Conservation (phyloP, 1,284 basidiomycete genomes). For the Cutaneotrichosporon sp. region DNA sequence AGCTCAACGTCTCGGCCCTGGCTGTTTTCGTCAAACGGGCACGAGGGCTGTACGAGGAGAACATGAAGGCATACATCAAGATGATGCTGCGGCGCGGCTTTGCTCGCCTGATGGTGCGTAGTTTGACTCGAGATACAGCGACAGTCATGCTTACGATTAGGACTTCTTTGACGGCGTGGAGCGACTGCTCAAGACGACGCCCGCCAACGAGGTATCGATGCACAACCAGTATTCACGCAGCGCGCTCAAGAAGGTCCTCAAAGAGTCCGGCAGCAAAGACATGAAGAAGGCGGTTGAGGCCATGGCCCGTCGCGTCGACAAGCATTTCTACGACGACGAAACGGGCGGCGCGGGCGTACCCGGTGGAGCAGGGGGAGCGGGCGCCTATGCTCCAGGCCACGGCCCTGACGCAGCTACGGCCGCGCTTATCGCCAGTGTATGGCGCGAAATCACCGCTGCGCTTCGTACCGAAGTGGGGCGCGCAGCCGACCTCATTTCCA, state of each 20-base stretch:
- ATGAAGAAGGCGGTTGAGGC: conserved; percentile 75
- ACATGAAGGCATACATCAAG: conserved; percentile 76
- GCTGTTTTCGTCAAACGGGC: conserved; percentile 66
- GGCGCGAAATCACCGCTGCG: conserved; percentile 81
- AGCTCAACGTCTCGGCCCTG: conserved; percentile 58
- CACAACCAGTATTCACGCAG: conserved; percentile 72
- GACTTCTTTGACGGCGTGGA: conserved; percentile 94
- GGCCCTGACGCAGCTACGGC: conserved; percentile 48
- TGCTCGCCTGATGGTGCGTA: conserved; percentile 74
- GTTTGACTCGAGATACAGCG: no score
- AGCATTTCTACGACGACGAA: conserved; percentile 65
- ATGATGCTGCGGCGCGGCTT: conserved; percentile 82
- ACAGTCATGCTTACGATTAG: conserved; percentile 48
- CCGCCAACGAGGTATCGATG: conserved; percentile 64
- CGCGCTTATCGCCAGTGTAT: conserved; percentile 71
- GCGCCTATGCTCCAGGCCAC: neutral
- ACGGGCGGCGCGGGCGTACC: conserved; percentile 1
- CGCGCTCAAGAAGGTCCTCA: conserved; percentile 74
- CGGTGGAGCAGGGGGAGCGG: neutral
- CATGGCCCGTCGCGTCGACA: conserved; percentile 85
- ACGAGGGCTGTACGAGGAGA: conserved; percentile 79
- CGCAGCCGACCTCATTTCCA: conserved; percentile 62
- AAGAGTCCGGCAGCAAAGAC: conserved; percentile 82
- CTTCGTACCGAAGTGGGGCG: conserved; percentile 64
- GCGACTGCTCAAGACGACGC: conserved; percentile 71